A percentile compares a stretch with the other conserved stretches of the same genome.
Evolutionary conservation across 2,329 filamentous ascomycete genomes (phyloP).

Genomic region (Leptographium wingfieldii): DNA sequence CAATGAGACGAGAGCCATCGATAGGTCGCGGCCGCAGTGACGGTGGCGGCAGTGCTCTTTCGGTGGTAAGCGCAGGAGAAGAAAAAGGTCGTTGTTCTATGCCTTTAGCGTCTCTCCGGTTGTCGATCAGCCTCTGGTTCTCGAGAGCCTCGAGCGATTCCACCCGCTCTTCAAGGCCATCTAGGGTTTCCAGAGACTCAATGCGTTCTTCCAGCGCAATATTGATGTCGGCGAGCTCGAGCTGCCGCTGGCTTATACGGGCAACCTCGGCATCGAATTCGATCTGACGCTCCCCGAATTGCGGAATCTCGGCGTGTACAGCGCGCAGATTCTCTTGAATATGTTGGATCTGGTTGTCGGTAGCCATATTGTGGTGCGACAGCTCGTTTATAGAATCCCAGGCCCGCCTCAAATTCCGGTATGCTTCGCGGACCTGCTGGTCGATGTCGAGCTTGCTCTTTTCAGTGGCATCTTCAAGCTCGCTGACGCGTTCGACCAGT

Average conservation of each 20-base stretch:
- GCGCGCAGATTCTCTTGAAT: constrained; percentile 28
- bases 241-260: constrained; percentile 34
- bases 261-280: constrained; percentile 30
- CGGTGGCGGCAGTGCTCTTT: neutral
- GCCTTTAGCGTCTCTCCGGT: neutral
- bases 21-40: neutral
- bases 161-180: constrained; percentile 9
- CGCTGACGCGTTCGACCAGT: constrained; percentile 30
- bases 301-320: constrained; percentile 29
- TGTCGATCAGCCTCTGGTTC: neutral
- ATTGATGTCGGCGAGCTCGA: constrained; percentile 34
- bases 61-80: neutral
- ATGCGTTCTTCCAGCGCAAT: constrained; percentile 42
- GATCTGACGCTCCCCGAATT: constrained; percentile 34
- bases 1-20: neutral
- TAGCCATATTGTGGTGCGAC: constrained; percentile 23
- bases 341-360: constrained; percentile 24
- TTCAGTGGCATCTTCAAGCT: constrained; percentile 42
- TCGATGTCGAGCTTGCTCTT: constrained; percentile 36
- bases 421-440: constrained; percentile 40
- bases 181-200: constrained; percentile 27
- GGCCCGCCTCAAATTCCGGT: constrained; percentile 39
- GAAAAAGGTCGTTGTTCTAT: neutral
- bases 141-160: constrained; percentile 11
- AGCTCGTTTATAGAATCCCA: constrained; percentile 39